phyloP scores from a whole-genome alignment of 2,329 filamentous ascomycete species.

The Fusarium lateritium region DNA sequence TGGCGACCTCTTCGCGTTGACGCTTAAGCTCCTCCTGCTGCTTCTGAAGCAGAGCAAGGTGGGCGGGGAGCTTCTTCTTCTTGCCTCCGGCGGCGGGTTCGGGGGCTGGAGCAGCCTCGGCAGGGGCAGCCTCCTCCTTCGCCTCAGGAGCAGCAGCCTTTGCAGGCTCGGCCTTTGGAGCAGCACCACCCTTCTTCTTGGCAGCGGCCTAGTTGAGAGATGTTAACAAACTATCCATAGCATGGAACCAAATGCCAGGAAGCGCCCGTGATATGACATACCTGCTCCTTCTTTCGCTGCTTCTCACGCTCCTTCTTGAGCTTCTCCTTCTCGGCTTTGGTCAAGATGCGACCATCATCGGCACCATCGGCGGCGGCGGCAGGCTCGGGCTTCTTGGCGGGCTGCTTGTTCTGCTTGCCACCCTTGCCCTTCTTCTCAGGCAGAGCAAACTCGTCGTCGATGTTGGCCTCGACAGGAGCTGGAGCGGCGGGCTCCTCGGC shows the following conservation, averaged over 20 bases:
- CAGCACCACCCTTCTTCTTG: slow-evolving; percentile 79
- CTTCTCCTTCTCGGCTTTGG: slow-evolving; percentile 98
- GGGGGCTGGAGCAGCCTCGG: slow-evolving; percentile 43
- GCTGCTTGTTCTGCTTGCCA: slow-evolving; percentile 60
- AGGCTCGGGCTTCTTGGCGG: slow-evolving; percentile 61
- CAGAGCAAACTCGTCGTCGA: slow-evolving; percentile 88
- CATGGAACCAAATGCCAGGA: neutral
- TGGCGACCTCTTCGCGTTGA: slow-evolving; percentile 76
- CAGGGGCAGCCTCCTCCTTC: slow-evolving; percentile 68
- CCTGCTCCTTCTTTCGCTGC: slow-evolving; percentile 98
- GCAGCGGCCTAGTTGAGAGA: slow-evolving; percentile 67
- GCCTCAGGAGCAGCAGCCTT: slow-evolving; percentile 70
- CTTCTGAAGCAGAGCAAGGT: slow-evolving; percentile 81
- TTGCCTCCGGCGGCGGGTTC: slow-evolving; percentile 65
- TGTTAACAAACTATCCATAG: slow-evolving; percentile 28
- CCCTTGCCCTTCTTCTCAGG: slow-evolving; percentile 83
- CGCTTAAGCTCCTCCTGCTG: slow-evolving; percentile 84
- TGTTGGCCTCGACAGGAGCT: slow-evolving; percentile 83
- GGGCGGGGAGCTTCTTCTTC: slow-evolving; percentile 92
- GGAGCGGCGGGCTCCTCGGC: slow-evolving; percentile 75
- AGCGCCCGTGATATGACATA: slow-evolving; percentile 53
- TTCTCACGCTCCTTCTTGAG: slow-evolving; percentile 99
- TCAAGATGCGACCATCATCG: slow-evolving; percentile 80
- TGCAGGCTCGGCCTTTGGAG: slow-evolving; percentile 48
- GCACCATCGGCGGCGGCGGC: slow-evolving; percentile 69